Evolutionary conservation across 2,329 filamentous ascomycete genomes (phyloP).

Genomic region (Penicillium sclerotiorum): DNA sequence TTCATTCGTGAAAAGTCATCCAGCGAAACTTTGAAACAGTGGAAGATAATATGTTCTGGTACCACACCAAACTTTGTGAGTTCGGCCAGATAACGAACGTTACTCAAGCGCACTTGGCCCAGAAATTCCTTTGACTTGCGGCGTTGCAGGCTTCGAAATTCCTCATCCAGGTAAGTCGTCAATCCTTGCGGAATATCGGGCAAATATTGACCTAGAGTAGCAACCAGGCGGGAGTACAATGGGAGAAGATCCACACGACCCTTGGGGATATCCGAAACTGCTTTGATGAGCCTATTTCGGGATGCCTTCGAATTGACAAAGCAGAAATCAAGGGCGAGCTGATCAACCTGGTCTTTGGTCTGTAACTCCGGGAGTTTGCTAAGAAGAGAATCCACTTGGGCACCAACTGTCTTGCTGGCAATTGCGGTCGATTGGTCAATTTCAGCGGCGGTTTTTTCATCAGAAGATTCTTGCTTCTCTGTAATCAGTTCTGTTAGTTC

Average conservation of each 20-base stretch:
- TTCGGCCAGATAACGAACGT: slow-evolving; percentile 96
- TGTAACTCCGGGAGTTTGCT: slow-evolving; percentile 87
- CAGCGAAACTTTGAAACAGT: slow-evolving; percentile 94
- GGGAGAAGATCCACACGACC: slow-evolving; percentile 89
- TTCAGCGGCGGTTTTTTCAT: slow-evolving; percentile 56
- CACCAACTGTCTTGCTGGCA: slow-evolving; percentile 95
- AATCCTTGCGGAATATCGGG: slow-evolving; percentile 90
- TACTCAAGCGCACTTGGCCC: slow-evolving; percentile 87
- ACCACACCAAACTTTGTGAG: slow-evolving; percentile 98
- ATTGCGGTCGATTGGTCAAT: slow-evolving; percentile 87
- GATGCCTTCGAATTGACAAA: slow-evolving; percentile 98
- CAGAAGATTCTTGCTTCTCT: slow-evolving; percentile 38
- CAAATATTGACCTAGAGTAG: slow-evolving; percentile 91
- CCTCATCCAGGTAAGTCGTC: slow-evolving; percentile 89
- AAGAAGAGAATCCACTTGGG: slow-evolving; percentile 90
- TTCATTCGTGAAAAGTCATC: slow-evolving; percentile 99
- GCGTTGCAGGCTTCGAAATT: slow-evolving; percentile 93
- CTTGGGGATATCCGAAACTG: slow-evolving; percentile 91
- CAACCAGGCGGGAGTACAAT: slow-evolving; percentile 87
- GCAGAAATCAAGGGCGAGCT: slow-evolving; percentile 93
- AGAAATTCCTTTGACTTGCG: slow-evolving; percentile 98
- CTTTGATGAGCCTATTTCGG: slow-evolving; percentile 88
- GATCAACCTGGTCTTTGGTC: slow-evolving; percentile 87
- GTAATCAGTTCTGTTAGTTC: slow-evolving; percentile 48
- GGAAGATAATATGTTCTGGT: slow-evolving; percentile 97